Evolutionary conservation across 805 yeast genomes (phyloP).

Genomic region (Kodamaea restingae): DNA sequence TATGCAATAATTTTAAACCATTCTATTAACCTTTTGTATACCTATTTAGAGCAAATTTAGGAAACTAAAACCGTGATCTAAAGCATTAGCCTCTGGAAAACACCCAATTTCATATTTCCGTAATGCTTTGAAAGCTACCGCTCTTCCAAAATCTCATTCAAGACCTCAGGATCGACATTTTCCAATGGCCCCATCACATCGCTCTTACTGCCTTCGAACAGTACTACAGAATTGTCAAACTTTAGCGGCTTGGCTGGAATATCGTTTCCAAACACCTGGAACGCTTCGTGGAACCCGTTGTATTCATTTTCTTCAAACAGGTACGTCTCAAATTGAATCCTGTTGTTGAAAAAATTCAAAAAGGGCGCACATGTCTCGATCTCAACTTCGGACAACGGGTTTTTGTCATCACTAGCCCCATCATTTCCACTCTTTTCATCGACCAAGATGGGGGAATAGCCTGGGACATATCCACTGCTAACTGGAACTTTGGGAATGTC

Average conservation of each 20-base stretch:
- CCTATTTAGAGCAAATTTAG: too few species aligned
- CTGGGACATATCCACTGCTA: not conserved
- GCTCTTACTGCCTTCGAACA: not conserved
- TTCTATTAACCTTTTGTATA: too few species aligned
- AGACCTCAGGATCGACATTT: constrained; percentile 1
- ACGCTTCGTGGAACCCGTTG: constrained; percentile 17
- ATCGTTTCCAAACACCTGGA: constrained; percentile 24
- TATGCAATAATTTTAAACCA: too few species aligned
- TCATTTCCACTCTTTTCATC: not conserved
- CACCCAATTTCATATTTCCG: too few species aligned
- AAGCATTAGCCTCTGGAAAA: too few species aligned
- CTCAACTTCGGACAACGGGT: constrained; percentile 49
- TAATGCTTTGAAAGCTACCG: too few species aligned
- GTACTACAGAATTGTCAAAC: not conserved
- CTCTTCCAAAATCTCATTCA: constrained; percentile 1
- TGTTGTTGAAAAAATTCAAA: constrained; percentile 27
- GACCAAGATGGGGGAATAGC: not conserved
- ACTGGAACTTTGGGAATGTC: constrained; percentile 13
- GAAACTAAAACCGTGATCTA: too few species aligned
- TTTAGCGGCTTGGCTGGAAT: constrained; percentile 6
- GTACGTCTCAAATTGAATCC: constrained; percentile 29
- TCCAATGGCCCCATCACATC: not conserved
- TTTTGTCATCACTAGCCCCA: constrained; percentile 9
- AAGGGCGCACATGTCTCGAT: constrained; percentile 51
- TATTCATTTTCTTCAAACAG: constrained; percentile 14